Base-by-base conservation (phyloP, 2,329 filamentous ascomycete species). In the Plenodomus lindquistii region DNA sequence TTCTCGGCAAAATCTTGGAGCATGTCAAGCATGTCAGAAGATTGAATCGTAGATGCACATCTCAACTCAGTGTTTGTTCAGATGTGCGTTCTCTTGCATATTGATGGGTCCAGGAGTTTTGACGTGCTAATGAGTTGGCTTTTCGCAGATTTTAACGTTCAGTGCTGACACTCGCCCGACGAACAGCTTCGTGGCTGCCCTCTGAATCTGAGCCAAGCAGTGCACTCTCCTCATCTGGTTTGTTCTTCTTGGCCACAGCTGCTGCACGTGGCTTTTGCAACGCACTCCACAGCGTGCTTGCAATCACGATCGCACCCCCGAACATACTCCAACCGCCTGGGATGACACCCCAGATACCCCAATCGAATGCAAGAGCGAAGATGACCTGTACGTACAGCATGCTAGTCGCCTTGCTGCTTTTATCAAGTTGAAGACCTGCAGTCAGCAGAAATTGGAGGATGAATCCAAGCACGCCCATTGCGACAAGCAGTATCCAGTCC, bases 381-480 rank as follows among this genome's bases (percentile, higher is more conserved):
- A 87, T 67, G 79, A 87, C 84, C 66, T 86, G 83, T 24, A 79
- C 82, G 66, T 87, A 87, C 6, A 83, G 73, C 81, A 86, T 84
- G 48, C 81, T 83, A 1, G 81, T 85, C 2, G 81, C 83, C 24
- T 79, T 75, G 7, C 73, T 70, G 5, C 78, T 78, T 56, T 85
- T 85, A 62, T 90, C 87, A 50, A 85, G 82, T 16, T 85, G 77
- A 44, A 96, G 74, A 0, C 88, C 89, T 1, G 82, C 80, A 2
- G 90, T 93, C n/a, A 93, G 74, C 13, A 93, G 77, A 60, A 89
- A 89, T 77, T 95, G 91, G 80, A 91, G 85, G 24, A 86, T 66
- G 66, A 95, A 91, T 1, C 91, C 91, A 49, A 85, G 85, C 0
- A 82, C 58, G 0, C 87, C 88, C 11, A 94, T 75, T 18, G 84